Percentiles rank a stretch among this genome's conserved stretches.
Evolutionary conservation across 768 basidiomycete species (phyloP).

Genomic region (Guyanaporus albipodus): DNA sequence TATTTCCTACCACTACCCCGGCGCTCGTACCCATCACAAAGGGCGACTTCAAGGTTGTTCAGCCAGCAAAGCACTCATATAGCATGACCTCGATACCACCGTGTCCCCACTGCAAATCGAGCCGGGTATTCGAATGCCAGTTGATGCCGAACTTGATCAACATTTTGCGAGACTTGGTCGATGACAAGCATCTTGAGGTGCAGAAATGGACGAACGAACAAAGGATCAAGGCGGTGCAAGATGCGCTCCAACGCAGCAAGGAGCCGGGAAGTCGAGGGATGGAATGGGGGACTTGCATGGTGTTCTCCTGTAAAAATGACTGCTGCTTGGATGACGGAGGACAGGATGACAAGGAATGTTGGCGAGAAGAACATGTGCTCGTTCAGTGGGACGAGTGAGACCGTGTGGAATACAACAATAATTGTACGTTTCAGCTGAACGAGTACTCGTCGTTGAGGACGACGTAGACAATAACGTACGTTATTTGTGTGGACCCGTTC

Average conservation of each 20-base stretch:
- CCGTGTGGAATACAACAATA: not conserved
- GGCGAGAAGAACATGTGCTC: constrained; percentile 74
- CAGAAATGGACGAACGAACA: constrained; percentile 60
- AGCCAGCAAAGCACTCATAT: constrained; percentile 48
- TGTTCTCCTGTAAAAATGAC: constrained; percentile 84
- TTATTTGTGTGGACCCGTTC: constrained; percentile 19
- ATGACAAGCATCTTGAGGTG: constrained; percentile 19
- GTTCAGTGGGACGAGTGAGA: constrained; percentile 70
- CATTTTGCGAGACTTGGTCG: constrained; percentile 43
- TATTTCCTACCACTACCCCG: constrained; percentile 62
- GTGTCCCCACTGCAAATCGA: constrained; percentile 65
- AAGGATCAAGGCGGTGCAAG: constrained; percentile 57
- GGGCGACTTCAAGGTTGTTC: constrained; percentile 52
- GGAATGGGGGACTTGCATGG: constrained; percentile 93
- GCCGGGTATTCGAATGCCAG: constrained; percentile 86
- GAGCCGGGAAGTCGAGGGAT: constrained; percentile 56
- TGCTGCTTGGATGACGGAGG: constrained; percentile 53
- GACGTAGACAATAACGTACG: constrained; percentile 16
- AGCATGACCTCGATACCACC: constrained; percentile 48
- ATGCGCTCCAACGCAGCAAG: constrained; percentile 45
- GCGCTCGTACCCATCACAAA: constrained; percentile 53
- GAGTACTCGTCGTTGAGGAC: constrained; percentile 1
- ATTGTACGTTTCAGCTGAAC: not conserved
- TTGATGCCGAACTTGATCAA: constrained; percentile 94
- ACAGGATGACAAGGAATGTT: constrained; percentile 40